Evolutionary conservation across 352 stramenopile genomes (phyloP).

Genomic region (Globisporangium cystogenes): DNA sequence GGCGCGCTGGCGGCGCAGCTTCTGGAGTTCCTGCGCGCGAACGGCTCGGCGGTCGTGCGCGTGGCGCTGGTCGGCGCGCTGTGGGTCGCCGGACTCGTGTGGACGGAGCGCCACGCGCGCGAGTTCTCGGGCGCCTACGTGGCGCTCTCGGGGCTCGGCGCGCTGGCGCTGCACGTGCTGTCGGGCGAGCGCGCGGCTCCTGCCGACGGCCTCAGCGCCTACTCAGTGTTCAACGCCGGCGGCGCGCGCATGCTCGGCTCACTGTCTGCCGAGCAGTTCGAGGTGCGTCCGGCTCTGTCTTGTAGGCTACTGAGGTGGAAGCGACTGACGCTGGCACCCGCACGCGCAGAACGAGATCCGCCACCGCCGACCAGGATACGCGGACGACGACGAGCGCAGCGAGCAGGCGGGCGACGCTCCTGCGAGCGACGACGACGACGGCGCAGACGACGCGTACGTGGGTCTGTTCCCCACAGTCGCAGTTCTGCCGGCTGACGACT

Average conservation of each 20-base stretch:
- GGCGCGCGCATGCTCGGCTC: constrained; percentile 69
- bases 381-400: constrained; percentile 15
- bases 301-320: not conserved
- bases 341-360: constrained; percentile 65
- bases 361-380: constrained; percentile 26
- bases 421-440: constrained; percentile 16
- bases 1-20: constrained; percentile 12
- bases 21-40: constrained; percentile 9
- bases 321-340: not conserved
- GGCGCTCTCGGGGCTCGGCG: constrained; percentile 45
- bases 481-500: too few relatives aligned
- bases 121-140: constrained; percentile 66
- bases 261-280: constrained; percentile 78
- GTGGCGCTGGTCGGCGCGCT: constrained; percentile 12
- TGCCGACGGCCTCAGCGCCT: constrained; percentile 50
- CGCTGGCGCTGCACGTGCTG: constrained; percentile 34
- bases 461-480: too few relatives aligned
- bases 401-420: not conserved
- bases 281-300: constrained; percentile 28
- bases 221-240: constrained; percentile 79
- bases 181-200: constrained; percentile 7
- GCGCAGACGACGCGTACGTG: constrained; percentile 51
- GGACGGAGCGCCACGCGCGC: constrained; percentile 32
- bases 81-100: constrained; percentile 44
- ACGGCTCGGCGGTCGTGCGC: constrained; percentile 19